Conservation (phyloP, 805 yeast genomes). For the Wickerhamomyces ciferrii region DNA sequence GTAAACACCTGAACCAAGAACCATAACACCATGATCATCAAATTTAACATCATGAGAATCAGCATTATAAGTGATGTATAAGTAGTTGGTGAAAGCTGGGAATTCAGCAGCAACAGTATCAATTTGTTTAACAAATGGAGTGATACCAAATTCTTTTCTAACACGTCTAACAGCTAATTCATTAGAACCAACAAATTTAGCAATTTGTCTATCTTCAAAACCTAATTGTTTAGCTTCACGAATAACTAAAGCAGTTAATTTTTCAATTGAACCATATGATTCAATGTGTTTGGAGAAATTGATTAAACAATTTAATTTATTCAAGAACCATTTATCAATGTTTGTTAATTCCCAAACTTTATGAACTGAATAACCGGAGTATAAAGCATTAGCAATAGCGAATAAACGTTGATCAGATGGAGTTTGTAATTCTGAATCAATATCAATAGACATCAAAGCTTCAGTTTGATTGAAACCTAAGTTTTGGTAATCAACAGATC, state of each 20-base stretch:
- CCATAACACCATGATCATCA: constrained; percentile 92
- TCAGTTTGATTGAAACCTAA: constrained; percentile 75
- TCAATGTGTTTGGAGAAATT: constrained; percentile 60
- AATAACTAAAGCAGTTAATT: constrained; percentile 57
- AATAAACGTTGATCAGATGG: constrained; percentile 97
- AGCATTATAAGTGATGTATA: constrained; percentile 93
- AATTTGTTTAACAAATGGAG: constrained; percentile 93
- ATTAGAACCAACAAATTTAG: constrained; percentile 79
- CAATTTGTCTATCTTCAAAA: constrained; percentile 94
- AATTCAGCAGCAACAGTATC: constrained; percentile 99
- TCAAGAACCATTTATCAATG: constrained; percentile 95
- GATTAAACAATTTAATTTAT: constrained; percentile 75
- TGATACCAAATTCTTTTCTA: constrained; percentile 80
- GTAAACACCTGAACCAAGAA: constrained; percentile 96
- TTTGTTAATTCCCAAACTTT: constrained; percentile 86
- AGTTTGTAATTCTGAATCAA: constrained; percentile 88
- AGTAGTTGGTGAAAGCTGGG: constrained; percentile 93
- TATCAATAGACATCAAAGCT: constrained; percentile 85
- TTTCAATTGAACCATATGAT: constrained; percentile 45
- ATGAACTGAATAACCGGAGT: constrained; percentile 85
- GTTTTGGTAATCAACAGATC: constrained; percentile 94
- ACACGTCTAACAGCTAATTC: constrained; percentile 89
- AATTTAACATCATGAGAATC: constrained; percentile 82
- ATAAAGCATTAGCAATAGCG: constrained; percentile 92
- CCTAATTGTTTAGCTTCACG: constrained; percentile 94